These are phyloP conservation scores for Coriaria nepalensis DNA, from an alignment of 306 rosid genomes.

Conservation along the genomic window DNA sequence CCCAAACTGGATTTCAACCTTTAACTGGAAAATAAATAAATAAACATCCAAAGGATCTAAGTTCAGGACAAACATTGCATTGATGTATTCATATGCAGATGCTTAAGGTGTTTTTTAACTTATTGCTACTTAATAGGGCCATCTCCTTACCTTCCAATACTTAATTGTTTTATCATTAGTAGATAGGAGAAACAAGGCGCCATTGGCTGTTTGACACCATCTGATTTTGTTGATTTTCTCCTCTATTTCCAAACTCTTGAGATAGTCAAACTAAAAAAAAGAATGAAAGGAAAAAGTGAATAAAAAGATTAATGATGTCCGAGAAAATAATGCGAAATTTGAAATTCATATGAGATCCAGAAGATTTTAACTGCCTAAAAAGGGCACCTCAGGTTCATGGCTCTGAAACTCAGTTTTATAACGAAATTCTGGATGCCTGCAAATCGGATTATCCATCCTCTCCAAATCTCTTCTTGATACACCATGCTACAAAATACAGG, in stretches of 20 bases:
- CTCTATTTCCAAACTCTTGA: conserved; percentile 99
- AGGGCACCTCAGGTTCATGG: conserved; percentile 89
- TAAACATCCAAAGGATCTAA: too few relatives aligned
- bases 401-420: conserved; percentile 99
- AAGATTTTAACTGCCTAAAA: conserved; percentile 3
- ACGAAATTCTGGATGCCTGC: conserved; percentile 96
- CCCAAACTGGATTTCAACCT: too few relatives aligned
- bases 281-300: conserved; percentile 7
- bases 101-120: background rate
- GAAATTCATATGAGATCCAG: conserved; percentile 4
- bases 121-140: background rate
- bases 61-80: too few relatives aligned
- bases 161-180: conserved; percentile 95
- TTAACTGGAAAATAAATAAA: too few relatives aligned
- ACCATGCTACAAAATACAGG: conserved; percentile 33
- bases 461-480: conserved; percentile 81
- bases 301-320: conserved; percentile 10
- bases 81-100: too few relatives aligned
- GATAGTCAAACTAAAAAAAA: conserved; percentile 81
- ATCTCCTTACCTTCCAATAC: conserved; percentile 79
- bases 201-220: conserved; percentile 97
- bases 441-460: conserved; percentile 58
- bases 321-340: conserved; percentile 3
- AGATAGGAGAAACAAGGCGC: conserved; percentile 86
- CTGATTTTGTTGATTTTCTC: conserved; percentile 99